phyloP scores from a whole-genome alignment of 208 protist genomes.

The Trypanosoma platydactyli region DNA sequence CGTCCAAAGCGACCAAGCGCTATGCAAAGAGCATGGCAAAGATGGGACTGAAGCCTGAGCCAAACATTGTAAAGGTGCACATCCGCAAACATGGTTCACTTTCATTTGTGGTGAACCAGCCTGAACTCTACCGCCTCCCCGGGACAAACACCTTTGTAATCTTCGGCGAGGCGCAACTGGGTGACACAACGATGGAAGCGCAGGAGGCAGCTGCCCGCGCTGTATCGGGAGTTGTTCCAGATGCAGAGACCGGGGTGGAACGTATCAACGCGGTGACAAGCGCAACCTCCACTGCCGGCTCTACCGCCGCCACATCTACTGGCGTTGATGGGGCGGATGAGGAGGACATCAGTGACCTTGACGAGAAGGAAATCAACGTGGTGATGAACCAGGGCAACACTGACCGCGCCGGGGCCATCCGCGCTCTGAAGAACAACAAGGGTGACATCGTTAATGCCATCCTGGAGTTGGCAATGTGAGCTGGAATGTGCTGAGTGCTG shows the following conservation, averaged over 20 bases:
- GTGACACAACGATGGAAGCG: constrained; percentile 74
- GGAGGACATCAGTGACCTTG: constrained; percentile 54
- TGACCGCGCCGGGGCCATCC: constrained; percentile 75
- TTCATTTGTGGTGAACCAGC: constrained; percentile 92
- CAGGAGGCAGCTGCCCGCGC: constrained; percentile 75
- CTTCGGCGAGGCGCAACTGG: constrained; percentile 97
- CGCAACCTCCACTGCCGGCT: neutral
- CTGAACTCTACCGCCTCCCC: constrained; percentile 96
- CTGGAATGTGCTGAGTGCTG: no score
- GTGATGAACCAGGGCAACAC: constrained; percentile 80
- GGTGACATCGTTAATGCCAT: constrained; percentile 89
- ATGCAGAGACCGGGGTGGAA: constrained; percentile 27
- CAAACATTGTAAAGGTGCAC: constrained; percentile 92
- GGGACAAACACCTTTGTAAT: constrained; percentile 97
- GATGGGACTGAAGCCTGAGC: constrained; percentile 95
- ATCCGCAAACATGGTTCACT: constrained; percentile 91
- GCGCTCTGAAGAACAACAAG: constrained; percentile 85
- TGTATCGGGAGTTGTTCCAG: constrained; percentile 46
- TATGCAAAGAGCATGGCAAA: constrained; percentile 96
- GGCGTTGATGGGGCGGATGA: constrained; percentile 48
- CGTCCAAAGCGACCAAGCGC: constrained; percentile 92
- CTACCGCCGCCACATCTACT: neutral
- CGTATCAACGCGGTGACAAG: neutral
- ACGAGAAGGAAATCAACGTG: constrained; percentile 86
- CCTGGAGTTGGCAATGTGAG: constrained; percentile 83